Percentiles rank a stretch among this genome's conserved stretches.
phyloP scores from a whole-genome alignment of 2,329 filamentous ascomycete species.

The Amauroascus niger region DNA sequence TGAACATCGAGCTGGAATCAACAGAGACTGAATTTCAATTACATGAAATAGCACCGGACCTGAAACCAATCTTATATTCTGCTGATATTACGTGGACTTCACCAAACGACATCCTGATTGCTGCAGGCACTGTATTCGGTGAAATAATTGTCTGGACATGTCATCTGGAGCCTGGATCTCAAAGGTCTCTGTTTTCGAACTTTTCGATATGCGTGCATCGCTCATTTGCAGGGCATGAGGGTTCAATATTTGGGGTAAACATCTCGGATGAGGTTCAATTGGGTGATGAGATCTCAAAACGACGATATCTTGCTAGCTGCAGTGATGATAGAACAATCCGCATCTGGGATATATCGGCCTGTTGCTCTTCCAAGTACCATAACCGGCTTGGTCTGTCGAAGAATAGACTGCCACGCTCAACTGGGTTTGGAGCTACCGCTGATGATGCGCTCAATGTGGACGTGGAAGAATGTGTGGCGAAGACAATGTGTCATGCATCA shows the following conservation, averaged over 20 bases:
- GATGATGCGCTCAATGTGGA: constrained; percentile 27
- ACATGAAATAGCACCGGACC: constrained; percentile 39
- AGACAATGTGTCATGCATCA: constrained; percentile 75
- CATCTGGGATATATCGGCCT: constrained; percentile 67
- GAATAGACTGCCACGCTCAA: constrained; percentile 26
- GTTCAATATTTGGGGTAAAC: constrained; percentile 82
- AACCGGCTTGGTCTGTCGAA: constrained; percentile 17
- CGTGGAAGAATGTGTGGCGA: constrained; percentile 49
- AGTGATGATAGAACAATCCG: constrained; percentile 88
- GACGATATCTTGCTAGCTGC: constrained; percentile 72
- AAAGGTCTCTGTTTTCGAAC: constrained; percentile 13
- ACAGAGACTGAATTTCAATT: constrained; percentile 23
- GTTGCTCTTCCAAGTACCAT: constrained; percentile 34
- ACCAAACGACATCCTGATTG: constrained; percentile 56
- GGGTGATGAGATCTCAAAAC: constrained; percentile 30
- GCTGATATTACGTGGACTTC: constrained; percentile 61
- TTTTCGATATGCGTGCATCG: constrained; percentile 41
- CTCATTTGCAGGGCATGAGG: constrained; percentile 64
- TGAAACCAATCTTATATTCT: constrained; percentile 79
- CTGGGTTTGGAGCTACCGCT: constrained; percentile 49
- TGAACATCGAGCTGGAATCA: constrained; percentile 17
- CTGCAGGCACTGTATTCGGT: constrained; percentile 86
- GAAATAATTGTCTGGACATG: constrained; percentile 87
- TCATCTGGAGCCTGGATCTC: constrained; percentile 25
- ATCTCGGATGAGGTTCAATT: constrained; percentile 53